Evolutionary conservation across 139 green algal genomes (phyloP).

Genomic region (Trebouxia sp.): DNA sequence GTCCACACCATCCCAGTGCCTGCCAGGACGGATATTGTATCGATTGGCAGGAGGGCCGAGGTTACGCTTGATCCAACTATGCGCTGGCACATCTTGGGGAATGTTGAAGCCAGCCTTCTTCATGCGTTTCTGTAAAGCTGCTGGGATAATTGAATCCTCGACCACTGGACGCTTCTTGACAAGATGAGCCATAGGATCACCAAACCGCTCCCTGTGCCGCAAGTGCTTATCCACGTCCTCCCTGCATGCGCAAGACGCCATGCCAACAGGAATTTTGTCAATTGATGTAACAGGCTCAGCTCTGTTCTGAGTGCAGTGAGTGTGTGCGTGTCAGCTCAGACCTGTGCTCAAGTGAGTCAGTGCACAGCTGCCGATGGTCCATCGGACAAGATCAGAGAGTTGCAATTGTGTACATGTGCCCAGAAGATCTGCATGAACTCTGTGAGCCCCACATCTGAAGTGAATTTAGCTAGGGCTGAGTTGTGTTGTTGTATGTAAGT

Average conservation of each 20-base stretch:
- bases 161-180: conserved; percentile 44
- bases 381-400: too few relatives aligned
- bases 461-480: too few relatives aligned
- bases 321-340: background rate
- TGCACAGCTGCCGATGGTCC: too few relatives aligned
- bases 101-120: conserved; percentile 84
- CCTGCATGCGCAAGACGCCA: background rate
- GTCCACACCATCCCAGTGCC: conserved; percentile 98
- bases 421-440: too few relatives aligned
- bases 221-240: conserved; percentile 68
- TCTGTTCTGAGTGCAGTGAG: background rate
- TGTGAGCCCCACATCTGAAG: too few relatives aligned
- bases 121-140: conserved; percentile 37
- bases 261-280: background rate
- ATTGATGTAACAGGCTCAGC: background rate
- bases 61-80: conserved; percentile 90
- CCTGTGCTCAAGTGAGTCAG: background rate
- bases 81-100: conserved; percentile 86
- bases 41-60: conserved; percentile 82
- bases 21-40: conserved; percentile 89
- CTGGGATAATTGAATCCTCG: conserved; percentile 30
- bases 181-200: conserved; percentile 90
- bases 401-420: background rate
- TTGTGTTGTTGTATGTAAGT: too few relatives aligned
- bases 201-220: conserved; percentile 65